Evolutionary conservation across 352 stramenopile species (phyloP).

Genomic region (Globisporangium yorkense): DNA sequence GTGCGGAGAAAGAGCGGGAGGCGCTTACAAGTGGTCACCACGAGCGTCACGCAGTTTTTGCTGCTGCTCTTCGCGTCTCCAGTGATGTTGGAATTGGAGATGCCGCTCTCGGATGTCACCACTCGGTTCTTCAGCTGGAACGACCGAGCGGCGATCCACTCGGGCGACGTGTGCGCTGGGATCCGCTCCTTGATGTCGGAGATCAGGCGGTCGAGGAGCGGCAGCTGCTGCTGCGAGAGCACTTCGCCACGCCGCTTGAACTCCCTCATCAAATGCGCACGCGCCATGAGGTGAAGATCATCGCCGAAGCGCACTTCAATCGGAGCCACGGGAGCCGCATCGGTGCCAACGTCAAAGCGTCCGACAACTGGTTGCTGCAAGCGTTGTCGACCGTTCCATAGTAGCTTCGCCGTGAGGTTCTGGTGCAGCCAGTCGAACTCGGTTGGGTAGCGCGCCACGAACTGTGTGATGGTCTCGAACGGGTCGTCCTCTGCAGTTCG

Average conservation of each 20-base stretch:
- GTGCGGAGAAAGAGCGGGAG: conserved; percentile 35
- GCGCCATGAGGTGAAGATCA: conserved; percentile 30
- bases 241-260: neutral
- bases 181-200: conserved; percentile 1
- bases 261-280: conserved; percentile 9
- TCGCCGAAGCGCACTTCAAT: conserved; percentile 35
- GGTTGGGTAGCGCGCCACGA: conserved; percentile 8
- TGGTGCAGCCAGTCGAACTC: conserved; percentile 23
- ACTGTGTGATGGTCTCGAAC: conserved; percentile 5
- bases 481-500: conserved; percentile 16
- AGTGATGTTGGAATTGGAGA: neutral
- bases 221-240: neutral
- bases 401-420: conserved; percentile 24
- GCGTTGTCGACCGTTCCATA: conserved; percentile 29
- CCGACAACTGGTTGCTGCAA: conserved; percentile 13
- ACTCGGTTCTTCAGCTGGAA: conserved; percentile 5
- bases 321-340: neutral
- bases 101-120: neutral
- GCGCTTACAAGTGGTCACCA: conserved; percentile 60
- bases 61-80: neutral
- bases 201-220: conserved; percentile 1
- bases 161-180: conserved; percentile 9
- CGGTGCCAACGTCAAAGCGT: conserved; percentile 5
- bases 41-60: conserved; percentile 28
- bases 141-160: conserved; percentile 19